A percentile compares a stretch with the other conserved stretches of the same genome.
These are phyloP conservation scores for Bryoglossum gracile DNA, from an alignment of 495 filamentous ascomycete genomes.

Conservation along the genomic window DNA sequence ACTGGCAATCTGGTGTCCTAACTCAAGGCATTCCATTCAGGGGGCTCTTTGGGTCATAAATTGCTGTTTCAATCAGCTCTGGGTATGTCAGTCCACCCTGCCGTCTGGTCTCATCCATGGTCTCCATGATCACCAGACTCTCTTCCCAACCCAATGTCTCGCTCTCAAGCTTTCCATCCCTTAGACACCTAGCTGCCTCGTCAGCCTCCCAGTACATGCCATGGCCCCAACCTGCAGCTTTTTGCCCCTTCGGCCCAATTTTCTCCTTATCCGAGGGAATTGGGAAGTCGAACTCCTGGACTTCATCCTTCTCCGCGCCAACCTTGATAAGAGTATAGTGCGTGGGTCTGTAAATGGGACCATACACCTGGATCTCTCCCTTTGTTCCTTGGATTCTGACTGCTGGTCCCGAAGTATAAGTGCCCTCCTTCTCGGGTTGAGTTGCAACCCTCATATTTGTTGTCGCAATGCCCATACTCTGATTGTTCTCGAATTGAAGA, in stretches of 20 bases:
- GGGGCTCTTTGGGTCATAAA: conserved; percentile 51
- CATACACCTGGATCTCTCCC: conserved; percentile 78
- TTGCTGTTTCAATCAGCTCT: conserved; percentile 67
- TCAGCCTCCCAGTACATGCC: conserved; percentile 96
- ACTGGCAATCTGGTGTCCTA: too few relatives aligned
- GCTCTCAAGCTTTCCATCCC: conserved; percentile 76
- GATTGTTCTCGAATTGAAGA: conserved; percentile 60
- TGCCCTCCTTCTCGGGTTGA: conserved; percentile 45
- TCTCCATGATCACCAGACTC: conserved; percentile 84
- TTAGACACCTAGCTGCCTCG: conserved; percentile 72
- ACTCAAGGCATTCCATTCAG: too few relatives aligned
- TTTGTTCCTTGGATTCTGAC: conserved; percentile 77
- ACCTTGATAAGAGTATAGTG: conserved; percentile 48
- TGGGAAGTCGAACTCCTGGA: conserved; percentile 52
- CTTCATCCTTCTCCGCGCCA: conserved; percentile 20
- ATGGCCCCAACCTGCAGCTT: conserved; percentile 48
- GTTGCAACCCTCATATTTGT: conserved; percentile 57
- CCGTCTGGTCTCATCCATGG: conserved; percentile 80
- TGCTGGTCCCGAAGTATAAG: conserved; percentile 53
- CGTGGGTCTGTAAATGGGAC: conserved; percentile 62
- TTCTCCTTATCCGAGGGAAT: conserved; percentile 48
- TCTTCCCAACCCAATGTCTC: conserved; percentile 65
- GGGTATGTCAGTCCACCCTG: conserved; percentile 74
- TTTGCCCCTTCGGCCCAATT: conserved; percentile 30
- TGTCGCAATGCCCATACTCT: conserved; percentile 65